Percentiles rank a stretch among this genome's conserved stretches.
Evolutionary conservation across 2,329 filamentous ascomycete species (phyloP).

Genomic region (Neocucurbitaria cava): DNA sequence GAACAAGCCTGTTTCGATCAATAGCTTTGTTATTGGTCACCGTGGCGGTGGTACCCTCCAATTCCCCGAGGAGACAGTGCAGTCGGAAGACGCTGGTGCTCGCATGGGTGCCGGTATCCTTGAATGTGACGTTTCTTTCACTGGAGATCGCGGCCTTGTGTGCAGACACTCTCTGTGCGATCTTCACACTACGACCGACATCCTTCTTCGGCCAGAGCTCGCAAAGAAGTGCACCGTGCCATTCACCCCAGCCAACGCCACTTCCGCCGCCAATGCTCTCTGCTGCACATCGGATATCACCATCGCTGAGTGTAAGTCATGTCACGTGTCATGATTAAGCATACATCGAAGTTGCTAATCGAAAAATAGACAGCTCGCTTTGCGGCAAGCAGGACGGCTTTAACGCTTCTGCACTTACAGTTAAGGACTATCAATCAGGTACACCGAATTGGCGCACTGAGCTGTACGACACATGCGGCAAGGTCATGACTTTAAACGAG

Average conservation of each 20-base stretch:
- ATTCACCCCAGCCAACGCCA: slow-evolving; percentile 61
- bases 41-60: slow-evolving; percentile 66
- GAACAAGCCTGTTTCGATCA: slow-evolving; percentile 60
- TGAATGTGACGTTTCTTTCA: slow-evolving; percentile 74
- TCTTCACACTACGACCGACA: slow-evolving; percentile 72
- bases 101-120: slow-evolving; percentile 72
- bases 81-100: slow-evolving; percentile 67
- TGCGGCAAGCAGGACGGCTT: slow-evolving; percentile 52
- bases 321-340: too few species aligned
- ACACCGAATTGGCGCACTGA: slow-evolving; percentile 68
- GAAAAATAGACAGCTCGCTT: slow-evolving; percentile 11
- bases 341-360: not conserved
- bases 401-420: slow-evolving; percentile 66
- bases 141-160: slow-evolving; percentile 69
- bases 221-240: slow-evolving; percentile 69
- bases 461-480: slow-evolving; percentile 67
- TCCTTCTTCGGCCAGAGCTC: slow-evolving; percentile 66
- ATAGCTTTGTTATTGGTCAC: slow-evolving; percentile 67
- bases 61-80: slow-evolving; percentile 69
- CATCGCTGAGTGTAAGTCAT: slow-evolving; percentile 17
- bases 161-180: slow-evolving; percentile 74
- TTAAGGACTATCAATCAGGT: slow-evolving; percentile 62
- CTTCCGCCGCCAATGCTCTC: slow-evolving; percentile 19
- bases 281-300: slow-evolving; percentile 29
- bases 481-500: slow-evolving; percentile 63